A percentile compares a stretch with the other conserved stretches of the same genome.
phyloP scores from a whole-genome alignment of 2,329 filamentous ascomycete genomes.

The Pyrenochaeta sp. region DNA sequence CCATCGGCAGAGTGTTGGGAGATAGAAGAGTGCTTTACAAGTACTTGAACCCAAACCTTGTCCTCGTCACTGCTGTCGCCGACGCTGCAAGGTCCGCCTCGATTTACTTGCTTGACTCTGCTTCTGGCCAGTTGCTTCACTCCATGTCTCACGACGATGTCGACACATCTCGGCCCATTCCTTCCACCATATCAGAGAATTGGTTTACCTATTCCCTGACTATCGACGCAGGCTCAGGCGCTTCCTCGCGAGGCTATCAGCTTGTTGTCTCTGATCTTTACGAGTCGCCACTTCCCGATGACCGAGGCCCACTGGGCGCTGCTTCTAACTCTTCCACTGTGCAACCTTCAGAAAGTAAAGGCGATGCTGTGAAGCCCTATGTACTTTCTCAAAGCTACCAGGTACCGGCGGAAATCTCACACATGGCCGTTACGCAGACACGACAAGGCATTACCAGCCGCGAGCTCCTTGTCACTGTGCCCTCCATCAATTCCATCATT shows the following conservation, averaged over 20 bases:
- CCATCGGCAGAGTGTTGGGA: constrained; percentile 91
- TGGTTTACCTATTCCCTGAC: constrained; percentile 90
- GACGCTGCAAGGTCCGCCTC: constrained; percentile 68
- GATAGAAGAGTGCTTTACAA: constrained; percentile 97
- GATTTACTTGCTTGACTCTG: constrained; percentile 83
- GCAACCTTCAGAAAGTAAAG: constrained; percentile 67
- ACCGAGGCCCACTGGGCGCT: constrained; percentile 79
- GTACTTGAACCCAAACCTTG: constrained; percentile 88
- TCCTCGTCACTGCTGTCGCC: constrained; percentile 76
- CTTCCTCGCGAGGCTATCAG: constrained; percentile 79
- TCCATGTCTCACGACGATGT: constrained; percentile 75
- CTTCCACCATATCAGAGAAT: constrained; percentile 87
- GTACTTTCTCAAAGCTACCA: constrained; percentile 83
- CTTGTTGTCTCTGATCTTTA: constrained; percentile 88
- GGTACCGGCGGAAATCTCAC: constrained; percentile 78
- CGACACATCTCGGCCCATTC: constrained; percentile 76
- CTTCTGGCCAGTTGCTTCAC: constrained; percentile 82
- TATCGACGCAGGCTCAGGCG: constrained; percentile 60
- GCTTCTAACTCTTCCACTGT: constrained; percentile 80
- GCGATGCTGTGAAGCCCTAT: constrained; percentile 70
- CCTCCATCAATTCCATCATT: constrained; percentile 76
- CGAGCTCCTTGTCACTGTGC: constrained; percentile 80
- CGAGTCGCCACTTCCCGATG: constrained; percentile 83
- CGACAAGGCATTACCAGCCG: constrained; percentile 89
- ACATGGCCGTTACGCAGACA: constrained; percentile 86